Percentiles rank a stretch among this genome's conserved stretches.
phyloP scores from a whole-genome alignment of 768 basidiomycete genomes.

The Tulasnella sp. region DNA sequence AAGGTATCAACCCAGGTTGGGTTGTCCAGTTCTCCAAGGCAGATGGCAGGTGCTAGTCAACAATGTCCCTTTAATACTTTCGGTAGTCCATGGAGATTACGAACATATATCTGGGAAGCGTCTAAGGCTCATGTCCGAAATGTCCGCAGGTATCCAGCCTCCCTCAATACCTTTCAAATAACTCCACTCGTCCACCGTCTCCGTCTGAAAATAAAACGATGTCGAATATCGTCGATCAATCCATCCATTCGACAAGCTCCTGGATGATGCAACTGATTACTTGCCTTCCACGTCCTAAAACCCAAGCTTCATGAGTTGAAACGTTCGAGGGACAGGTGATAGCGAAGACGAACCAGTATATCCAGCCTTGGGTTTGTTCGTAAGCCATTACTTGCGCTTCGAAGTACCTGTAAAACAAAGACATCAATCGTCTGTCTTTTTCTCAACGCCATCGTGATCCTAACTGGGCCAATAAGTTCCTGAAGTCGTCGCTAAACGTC shows the following conservation, averaged over 20 bases:
- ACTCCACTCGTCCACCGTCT: slow-evolving; percentile 71
- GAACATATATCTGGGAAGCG: slow-evolving; percentile 62
- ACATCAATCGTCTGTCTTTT: neutral
- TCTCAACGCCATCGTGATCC: slow-evolving; percentile 33
- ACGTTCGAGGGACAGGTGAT: neutral
- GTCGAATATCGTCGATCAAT: neutral
- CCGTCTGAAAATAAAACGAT: slow-evolving; percentile 43
- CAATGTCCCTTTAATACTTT: neutral
- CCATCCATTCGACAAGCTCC: neutral
- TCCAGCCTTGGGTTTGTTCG: slow-evolving; percentile 68
- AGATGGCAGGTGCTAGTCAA: neutral
- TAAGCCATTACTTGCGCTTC: slow-evolving; percentile 75
- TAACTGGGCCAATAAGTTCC: slow-evolving; percentile 57
- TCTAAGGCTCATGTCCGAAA: slow-evolving; percentile 47
- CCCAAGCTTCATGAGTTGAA: neutral
- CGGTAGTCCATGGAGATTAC: slow-evolving; percentile 29
- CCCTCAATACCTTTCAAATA: slow-evolving; percentile 69
- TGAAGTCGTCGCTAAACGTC: slow-evolving; percentile 61
- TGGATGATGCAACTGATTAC: slow-evolving; percentile 28
- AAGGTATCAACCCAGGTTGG: neutral
- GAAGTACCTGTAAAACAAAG: slow-evolving; percentile 54
- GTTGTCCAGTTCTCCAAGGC: neutral
- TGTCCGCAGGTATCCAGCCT: slow-evolving; percentile 74
- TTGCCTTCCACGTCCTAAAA: slow-evolving; percentile 64
- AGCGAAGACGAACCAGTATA: slow-evolving; percentile 48